Evolutionary conservation across 2,329 filamentous ascomycete species (phyloP).

Genomic region (Massarina eburnea): DNA sequence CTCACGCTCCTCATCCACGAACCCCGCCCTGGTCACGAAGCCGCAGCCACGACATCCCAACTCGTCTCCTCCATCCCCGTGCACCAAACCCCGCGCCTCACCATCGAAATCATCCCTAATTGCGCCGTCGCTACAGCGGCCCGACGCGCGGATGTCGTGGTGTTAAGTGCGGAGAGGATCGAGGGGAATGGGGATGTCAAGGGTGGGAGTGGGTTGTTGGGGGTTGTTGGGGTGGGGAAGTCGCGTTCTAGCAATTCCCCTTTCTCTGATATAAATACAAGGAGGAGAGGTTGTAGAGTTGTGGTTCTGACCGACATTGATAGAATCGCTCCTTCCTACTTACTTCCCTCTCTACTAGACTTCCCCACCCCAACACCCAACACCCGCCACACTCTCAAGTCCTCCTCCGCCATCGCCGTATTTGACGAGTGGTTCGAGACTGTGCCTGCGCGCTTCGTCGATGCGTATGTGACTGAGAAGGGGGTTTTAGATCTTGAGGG

Average conservation of each 20-base stretch:
- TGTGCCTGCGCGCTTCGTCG: constrained; percentile 29
- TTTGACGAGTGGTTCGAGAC: constrained; percentile 46
- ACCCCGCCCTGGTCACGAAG: constrained; percentile 68
- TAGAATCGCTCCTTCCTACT: too few relatives aligned
- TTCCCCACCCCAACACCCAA: too few relatives aligned
- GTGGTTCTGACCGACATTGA: too few relatives aligned
- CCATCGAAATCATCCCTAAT: constrained; percentile 60
- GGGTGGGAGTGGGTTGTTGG: constrained; percentile 68
- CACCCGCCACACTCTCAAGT: too few relatives aligned
- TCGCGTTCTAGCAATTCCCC: too few relatives aligned
- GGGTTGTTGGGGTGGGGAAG: constrained; percentile 37
- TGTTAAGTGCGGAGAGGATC: constrained; percentile 68
- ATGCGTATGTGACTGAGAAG: constrained; percentile 34
- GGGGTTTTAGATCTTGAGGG: constrained; percentile 20
- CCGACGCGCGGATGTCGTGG: constrained; percentile 55
- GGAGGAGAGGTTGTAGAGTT: too few relatives aligned
- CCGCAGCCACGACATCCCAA: constrained; percentile 57
- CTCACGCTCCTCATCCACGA: constrained; percentile 65
- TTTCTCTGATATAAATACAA: too few relatives aligned
- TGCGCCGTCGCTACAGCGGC: constrained; percentile 60
- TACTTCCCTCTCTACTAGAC: too few relatives aligned
- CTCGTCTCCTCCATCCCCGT: constrained; percentile 28
- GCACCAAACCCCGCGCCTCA: constrained; percentile 23
- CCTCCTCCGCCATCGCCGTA: constrained; percentile 25
- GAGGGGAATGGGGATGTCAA: constrained; percentile 59